These are phyloP conservation scores for Strigomonas galati DNA, from an alignment of 208 protist species.

Conservation along the genomic window DNA sequence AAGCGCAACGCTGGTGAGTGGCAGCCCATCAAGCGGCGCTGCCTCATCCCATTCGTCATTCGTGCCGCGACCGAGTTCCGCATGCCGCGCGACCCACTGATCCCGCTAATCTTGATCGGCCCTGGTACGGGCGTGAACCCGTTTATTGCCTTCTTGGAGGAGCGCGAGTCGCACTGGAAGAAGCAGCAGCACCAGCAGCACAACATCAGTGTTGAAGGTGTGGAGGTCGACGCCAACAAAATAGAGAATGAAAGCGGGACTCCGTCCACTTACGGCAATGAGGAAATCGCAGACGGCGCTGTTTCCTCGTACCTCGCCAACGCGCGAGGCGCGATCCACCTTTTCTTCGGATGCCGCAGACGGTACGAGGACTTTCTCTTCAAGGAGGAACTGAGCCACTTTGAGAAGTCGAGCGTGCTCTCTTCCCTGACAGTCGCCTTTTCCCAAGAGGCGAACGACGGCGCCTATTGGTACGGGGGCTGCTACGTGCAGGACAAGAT, in stretches of 20 bases:
- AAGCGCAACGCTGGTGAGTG: constrained; percentile 1
- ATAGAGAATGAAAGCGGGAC: constrained; percentile 14
- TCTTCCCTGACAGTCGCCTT: constrained; percentile 47
- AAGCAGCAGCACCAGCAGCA: constrained; percentile 22
- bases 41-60: constrained; percentile 30
- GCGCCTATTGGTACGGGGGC: constrained; percentile 49
- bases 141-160: constrained; percentile 84
- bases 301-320: background rate
- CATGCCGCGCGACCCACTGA: constrained; percentile 42
- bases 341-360: constrained; percentile 60
- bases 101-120: constrained; percentile 82
- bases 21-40: constrained; percentile 22
- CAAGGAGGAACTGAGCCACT: constrained; percentile 38
- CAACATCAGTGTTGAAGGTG: constrained; percentile 10
- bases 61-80: constrained; percentile 47
- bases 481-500: constrained; percentile 75
- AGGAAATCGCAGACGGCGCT: background rate
- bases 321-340: constrained; percentile 23
- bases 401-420: constrained; percentile 27
- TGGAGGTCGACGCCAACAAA: constrained; percentile 4
- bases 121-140: constrained; percentile 86
- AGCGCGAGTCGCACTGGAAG: constrained; percentile 27
- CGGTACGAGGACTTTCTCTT: constrained; percentile 46
- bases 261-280: background rate
- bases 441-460: constrained; percentile 56